Percentiles rank a stretch among this genome's conserved stretches.
Conservation (phyloP, 2,329 filamentous ascomycete species). For the Penicillium polonicum region DNA sequence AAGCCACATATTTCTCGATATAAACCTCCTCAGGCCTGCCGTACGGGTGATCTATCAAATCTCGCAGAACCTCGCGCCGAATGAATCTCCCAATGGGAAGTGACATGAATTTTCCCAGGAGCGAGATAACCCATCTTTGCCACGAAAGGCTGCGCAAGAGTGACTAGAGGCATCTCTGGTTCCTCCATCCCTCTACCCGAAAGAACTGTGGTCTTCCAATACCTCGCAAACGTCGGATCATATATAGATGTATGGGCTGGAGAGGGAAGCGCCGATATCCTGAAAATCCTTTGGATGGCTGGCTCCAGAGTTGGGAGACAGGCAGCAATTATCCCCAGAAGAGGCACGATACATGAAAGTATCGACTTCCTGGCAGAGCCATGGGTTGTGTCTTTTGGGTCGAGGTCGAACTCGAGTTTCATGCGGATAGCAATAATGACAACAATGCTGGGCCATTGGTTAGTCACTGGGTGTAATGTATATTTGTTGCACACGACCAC, state of each 20-base stretch:
- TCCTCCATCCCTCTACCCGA: conserved; percentile 11
- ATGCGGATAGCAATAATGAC: conserved; percentile 12
- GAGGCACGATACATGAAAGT: conserved; percentile 9
- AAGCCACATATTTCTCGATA: background rate
- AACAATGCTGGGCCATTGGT: conserved; percentile 11
- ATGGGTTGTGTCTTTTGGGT: conserved; percentile 11
- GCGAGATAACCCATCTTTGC: conserved; percentile 19
- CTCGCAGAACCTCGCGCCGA: conserved; percentile 23
- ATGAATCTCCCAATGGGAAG: conserved; percentile 27
- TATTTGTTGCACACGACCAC: background rate
- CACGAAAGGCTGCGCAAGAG: conserved; percentile 10
- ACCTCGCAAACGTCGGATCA: conserved; percentile 7
- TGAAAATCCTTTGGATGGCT: conserved; percentile 3
- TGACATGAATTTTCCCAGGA: conserved; percentile 23
- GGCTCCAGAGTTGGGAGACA: conserved; percentile 18
- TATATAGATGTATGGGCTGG: background rate
- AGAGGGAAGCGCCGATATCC: conserved; percentile 3
- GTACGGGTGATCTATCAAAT: conserved; percentile 17
- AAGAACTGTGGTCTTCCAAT: conserved; percentile 16
- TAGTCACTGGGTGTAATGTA: background rate
- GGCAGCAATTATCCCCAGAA: conserved; percentile 18
- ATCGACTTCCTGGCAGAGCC: conserved; percentile 16
- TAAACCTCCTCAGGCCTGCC: conserved; percentile 4
- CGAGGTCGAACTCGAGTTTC: conserved; percentile 10
- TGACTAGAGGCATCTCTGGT: conserved; percentile 17